Evolutionary conservation across 1,284 basidiomycete species (phyloP).

Genomic region (Phlebopus sp.): DNA sequence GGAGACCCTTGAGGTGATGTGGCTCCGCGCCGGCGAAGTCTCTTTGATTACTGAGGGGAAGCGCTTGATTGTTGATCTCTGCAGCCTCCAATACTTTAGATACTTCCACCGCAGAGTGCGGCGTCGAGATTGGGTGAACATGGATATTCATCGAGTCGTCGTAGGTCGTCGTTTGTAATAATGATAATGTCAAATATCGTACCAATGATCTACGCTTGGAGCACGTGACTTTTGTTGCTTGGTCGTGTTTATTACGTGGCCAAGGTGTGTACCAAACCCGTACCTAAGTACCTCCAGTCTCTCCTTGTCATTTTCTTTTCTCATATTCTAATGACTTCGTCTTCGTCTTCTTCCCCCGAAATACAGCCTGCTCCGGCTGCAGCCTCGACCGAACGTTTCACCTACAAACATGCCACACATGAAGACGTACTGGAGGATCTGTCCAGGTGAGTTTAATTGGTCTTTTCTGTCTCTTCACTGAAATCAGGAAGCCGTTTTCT

Average conservation of each 20-base stretch:
- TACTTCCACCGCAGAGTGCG: background rate
- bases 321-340: constrained; percentile 42
- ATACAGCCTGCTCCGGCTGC: constrained; percentile 49
- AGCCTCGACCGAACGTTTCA: constrained; percentile 48
- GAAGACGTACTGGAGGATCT: constrained; percentile 88
- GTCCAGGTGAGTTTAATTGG: constrained; percentile 55
- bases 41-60: constrained; percentile 23
- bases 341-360: constrained; percentile 74
- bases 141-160: background rate
- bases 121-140: background rate
- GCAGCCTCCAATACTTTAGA: background rate
- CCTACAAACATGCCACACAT: constrained; percentile 63
- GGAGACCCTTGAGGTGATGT: constrained; percentile 30
- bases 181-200: no score
- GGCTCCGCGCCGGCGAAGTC: constrained; percentile 29
- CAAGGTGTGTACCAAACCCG: background rate
- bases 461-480: constrained; percentile 10
- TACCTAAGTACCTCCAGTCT: no score
- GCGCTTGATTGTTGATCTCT: constrained; percentile 13
- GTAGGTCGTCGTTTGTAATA: no score
- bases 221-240: constrained; percentile 19
- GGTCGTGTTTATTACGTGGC: constrained; percentile 22
- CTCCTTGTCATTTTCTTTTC: constrained; percentile 36
- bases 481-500: constrained; percentile 78
- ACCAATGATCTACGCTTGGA: no score